Percentiles rank a stretch among this genome's conserved stretches.
Conservation (phyloP, 805 yeast genomes). For the Lachancea lanzarotensis region DNA sequence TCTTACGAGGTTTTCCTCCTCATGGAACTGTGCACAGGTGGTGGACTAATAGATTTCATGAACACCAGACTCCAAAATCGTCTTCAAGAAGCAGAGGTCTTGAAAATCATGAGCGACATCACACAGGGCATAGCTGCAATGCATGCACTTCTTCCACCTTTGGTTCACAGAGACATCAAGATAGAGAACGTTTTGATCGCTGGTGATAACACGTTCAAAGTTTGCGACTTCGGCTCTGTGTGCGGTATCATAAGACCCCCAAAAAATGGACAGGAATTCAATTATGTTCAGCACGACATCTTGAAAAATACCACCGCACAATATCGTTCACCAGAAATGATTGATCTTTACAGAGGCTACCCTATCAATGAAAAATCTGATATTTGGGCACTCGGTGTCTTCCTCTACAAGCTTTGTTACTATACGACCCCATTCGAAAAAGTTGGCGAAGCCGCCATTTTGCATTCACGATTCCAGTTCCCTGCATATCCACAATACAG, state of each 20-base stretch:
- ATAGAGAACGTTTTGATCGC: conserved; percentile 90
- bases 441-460: conserved; percentile 55
- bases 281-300: conserved; percentile 61
- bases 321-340: conserved; percentile 93
- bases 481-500: conserved; percentile 55
- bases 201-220: conserved; percentile 58
- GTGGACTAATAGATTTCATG: conserved; percentile 76
- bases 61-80: conserved; percentile 61
- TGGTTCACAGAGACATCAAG: conserved; percentile 76
- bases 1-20: conserved; percentile 69
- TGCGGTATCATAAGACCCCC: conserved; percentile 62
- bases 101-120: conserved; percentile 61
- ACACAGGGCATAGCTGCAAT: conserved; percentile 71
- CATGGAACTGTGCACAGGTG: conserved; percentile 73
- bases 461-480: conserved; percentile 47
- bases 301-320: conserved; percentile 92
- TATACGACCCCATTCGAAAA: conserved; percentile 78
- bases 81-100: conserved; percentile 60
- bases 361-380: conserved; percentile 91
- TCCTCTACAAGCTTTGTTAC: conserved; percentile 69
- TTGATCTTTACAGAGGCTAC: conserved; percentile 72
- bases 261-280: conserved; percentile 51
- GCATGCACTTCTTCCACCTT: conserved; percentile 65
- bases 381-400: conserved; percentile 94
- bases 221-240: conserved; percentile 91